phyloP scores from a whole-genome alignment of 805 yeast species.

The Schizosaccharomyces cryophilus region DNA sequence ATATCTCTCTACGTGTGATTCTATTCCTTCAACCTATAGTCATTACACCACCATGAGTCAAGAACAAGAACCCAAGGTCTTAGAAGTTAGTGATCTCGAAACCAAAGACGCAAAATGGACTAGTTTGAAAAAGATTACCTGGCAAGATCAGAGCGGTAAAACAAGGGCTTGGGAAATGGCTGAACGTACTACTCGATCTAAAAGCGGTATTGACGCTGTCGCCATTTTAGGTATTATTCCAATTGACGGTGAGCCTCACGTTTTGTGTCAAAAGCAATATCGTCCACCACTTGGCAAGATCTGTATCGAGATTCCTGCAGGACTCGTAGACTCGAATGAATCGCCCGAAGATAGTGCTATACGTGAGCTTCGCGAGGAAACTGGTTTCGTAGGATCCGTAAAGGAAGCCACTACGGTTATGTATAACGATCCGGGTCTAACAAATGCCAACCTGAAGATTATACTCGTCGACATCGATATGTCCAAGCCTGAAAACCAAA shows the following conservation, averaged over 20 bases:
- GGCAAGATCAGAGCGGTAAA: background rate
- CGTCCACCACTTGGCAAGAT: slow-evolving; percentile 48
- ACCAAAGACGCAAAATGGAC: slow-evolving; percentile 2
- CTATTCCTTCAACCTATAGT: background rate
- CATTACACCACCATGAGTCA: background rate
- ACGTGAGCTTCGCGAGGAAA: slow-evolving; percentile 74
- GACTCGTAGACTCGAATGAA: slow-evolving; percentile 64
- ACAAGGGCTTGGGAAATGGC: slow-evolving; percentile 2
- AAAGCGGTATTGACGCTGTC: slow-evolving; percentile 20
- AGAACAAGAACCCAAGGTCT: background rate
- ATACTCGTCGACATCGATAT: slow-evolving; percentile 62
- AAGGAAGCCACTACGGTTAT: slow-evolving; percentile 23
- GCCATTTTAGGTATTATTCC: slow-evolving; percentile 56
- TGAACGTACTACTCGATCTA: slow-evolving; percentile 1
- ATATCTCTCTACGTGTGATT: background rate
- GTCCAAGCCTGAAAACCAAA: slow-evolving; percentile 32
- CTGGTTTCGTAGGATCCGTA: slow-evolving; percentile 63
- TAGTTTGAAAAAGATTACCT: background rate
- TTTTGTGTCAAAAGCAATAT: slow-evolving; percentile 54
- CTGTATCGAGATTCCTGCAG: slow-evolving; percentile 77
- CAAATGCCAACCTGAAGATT: slow-evolving; percentile 64
- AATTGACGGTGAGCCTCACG: slow-evolving; percentile 25
- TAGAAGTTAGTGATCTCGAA: background rate
- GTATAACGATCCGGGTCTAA: slow-evolving; percentile 59
- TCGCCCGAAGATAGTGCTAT: slow-evolving; percentile 54